Evolutionary conservation across 2,329 filamentous ascomycete species (phyloP).

Genomic region (Exophiala lecanii-corni): DNA sequence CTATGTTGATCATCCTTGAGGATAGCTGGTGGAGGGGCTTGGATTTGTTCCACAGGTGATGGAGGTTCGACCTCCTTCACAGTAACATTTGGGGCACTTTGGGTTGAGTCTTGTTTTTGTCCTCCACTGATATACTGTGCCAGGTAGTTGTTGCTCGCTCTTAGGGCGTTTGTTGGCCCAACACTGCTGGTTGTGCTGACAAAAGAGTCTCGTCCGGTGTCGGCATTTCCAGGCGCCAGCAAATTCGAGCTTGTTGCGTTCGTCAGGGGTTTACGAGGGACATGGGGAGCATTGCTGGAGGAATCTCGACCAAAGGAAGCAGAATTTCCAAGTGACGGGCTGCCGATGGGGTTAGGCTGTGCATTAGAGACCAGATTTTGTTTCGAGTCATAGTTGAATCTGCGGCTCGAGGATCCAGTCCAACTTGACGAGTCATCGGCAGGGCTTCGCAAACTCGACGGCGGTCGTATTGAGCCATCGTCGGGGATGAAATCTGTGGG

Average conservation of each 20-base stretch:
- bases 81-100: constrained; percentile 19
- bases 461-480: constrained; percentile 38
- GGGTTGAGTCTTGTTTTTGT: constrained; percentile 14
- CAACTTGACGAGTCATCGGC: constrained; percentile 51
- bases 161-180: constrained; percentile 29
- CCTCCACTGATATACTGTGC: constrained; percentile 35
- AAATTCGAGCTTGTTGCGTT: constrained; percentile 10
- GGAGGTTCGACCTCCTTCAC: constrained; percentile 15
- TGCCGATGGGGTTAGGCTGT: constrained; percentile 53
- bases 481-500: constrained; percentile 53
- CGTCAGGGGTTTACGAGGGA: not conserved
- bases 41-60: constrained; percentile 18
- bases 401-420: constrained; percentile 43
- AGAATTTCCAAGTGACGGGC: constrained; percentile 36
- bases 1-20: constrained; percentile 9
- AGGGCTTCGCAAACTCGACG: constrained; percentile 32
- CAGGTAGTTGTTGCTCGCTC: constrained; percentile 37
- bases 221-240: constrained; percentile 15
- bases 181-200: constrained; percentile 28
- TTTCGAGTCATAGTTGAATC: constrained; percentile 37
- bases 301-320: constrained; percentile 3
- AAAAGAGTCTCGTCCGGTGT: constrained; percentile 18
- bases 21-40: constrained; percentile 20
- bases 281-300: constrained; percentile 1
- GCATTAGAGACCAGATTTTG: constrained; percentile 54